These are phyloP conservation scores for Haplosporangium sp. DNA, from an alignment of 371 early-diverging fungal species.

Conservation along the genomic window DNA sequence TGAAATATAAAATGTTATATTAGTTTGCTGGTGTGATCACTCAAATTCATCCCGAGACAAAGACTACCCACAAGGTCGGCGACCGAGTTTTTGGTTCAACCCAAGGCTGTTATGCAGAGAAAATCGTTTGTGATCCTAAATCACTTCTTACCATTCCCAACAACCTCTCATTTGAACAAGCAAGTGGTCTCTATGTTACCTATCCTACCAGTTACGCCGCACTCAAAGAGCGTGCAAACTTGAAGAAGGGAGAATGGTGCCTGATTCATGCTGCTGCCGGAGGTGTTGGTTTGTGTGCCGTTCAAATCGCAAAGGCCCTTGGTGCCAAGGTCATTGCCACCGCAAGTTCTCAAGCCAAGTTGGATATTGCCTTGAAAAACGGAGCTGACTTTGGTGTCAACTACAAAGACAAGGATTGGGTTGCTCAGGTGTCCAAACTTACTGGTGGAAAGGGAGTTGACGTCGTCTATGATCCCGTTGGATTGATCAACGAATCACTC, in stretches of 20 bases:
- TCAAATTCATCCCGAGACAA: constrained; percentile 39
- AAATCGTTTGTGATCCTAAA: constrained; percentile 62
- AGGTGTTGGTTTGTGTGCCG: constrained; percentile 77
- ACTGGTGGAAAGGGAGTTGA: constrained; percentile 80
- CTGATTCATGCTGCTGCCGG: constrained; percentile 89
- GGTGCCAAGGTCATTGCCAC: constrained; percentile 92
- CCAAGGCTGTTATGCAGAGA: constrained; percentile 79
- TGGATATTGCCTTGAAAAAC: constrained; percentile 70
- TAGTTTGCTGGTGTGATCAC: constrained; percentile 70
- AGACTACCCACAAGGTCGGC: constrained; percentile 69
- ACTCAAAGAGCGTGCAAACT: constrained; percentile 75
- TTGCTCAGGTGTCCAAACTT: constrained; percentile 75
- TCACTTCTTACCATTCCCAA: constrained; percentile 75
- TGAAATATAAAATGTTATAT: no score
- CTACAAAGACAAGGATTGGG: constrained; percentile 85
- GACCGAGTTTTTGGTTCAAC: constrained; percentile 86
- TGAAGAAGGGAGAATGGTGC: constrained; percentile 71
- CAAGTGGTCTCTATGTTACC: constrained; percentile 83
- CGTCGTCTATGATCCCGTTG: constrained; percentile 86
- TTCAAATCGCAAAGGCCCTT: constrained; percentile 76
- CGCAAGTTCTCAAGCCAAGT: constrained; percentile 80
- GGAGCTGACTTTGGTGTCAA: constrained; percentile 88
- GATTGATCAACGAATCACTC: constrained; percentile 75
- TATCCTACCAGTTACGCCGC: constrained; percentile 88
- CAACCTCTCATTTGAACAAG: constrained; percentile 80